A percentile compares a stretch with the other conserved stretches of the same genome.
Conservation (phyloP, 2,329 filamentous ascomycete species). For the Aureobasidium sp. region DNA sequence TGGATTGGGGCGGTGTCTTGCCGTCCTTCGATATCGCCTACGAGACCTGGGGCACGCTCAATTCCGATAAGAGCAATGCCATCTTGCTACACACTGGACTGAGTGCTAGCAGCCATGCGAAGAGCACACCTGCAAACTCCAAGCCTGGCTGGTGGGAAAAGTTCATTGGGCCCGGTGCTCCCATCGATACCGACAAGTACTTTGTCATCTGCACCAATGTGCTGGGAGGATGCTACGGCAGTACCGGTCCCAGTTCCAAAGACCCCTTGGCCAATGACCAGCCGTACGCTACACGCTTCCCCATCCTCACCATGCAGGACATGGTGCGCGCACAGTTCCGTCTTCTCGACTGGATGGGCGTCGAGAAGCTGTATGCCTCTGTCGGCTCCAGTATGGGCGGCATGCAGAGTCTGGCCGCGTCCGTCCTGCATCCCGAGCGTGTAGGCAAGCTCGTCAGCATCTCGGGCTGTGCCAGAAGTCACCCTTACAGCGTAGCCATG, state of each 20-base stretch:
- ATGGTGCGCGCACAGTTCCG: constrained; percentile 96
- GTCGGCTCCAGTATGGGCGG: constrained; percentile 97
- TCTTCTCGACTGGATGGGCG: constrained; percentile 68
- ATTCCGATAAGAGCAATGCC: constrained; percentile 72
- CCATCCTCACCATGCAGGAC: constrained; percentile 89
- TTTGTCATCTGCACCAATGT: constrained; percentile 96
- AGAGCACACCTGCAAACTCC: constrained; percentile 77
- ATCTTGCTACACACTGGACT: constrained; percentile 90
- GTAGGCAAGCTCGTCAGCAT: constrained; percentile 80
- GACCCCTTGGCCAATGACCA: constrained; percentile 54
- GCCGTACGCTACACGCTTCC: constrained; percentile 87
- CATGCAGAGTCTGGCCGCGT: constrained; percentile 90
- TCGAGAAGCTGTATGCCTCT: constrained; percentile 75
- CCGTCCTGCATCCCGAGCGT: constrained; percentile 70
- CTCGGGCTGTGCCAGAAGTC: constrained; percentile 85
- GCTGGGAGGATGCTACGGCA: constrained; percentile 90
- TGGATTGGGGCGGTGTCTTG: constrained; percentile 93
- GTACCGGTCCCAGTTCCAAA: constrained; percentile 78
- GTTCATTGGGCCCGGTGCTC: constrained; percentile 82
- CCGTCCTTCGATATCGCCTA: constrained; percentile 85
- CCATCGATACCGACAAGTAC: constrained; percentile 84
- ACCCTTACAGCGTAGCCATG: constrained; percentile 98
- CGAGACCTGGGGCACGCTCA: constrained; percentile 81
- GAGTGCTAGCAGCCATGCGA: constrained; percentile 94
- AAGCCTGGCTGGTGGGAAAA: constrained; percentile 98